Base-by-base conservation (phyloP, 2,329 filamentous ascomycete species). In the Ceratocystis smalleyi region DNA sequence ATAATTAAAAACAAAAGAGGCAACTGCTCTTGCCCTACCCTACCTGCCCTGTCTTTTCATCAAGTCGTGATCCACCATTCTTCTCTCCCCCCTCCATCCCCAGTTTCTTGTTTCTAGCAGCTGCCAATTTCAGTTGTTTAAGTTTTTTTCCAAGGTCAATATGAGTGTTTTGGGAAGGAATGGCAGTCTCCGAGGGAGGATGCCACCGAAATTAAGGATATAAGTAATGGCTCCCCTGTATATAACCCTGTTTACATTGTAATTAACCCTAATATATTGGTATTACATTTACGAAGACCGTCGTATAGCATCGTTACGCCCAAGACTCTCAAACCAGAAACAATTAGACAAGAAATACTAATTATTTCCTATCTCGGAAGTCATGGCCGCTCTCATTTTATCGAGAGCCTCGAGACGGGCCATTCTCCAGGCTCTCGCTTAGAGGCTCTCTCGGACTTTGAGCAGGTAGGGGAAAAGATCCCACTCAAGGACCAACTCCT, bases 361-460 rank as follows among this genome's bases (percentile, higher is more conserved):
- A 15, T 30, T 55, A 15, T 61, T 61, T 12, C 43, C 59, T 30
- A 61, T 47, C 59, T 47, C n/a, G 43, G 59, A 61, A 61, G 59
- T 61, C 59, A 61, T 61, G 59, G 12, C 59, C 59, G 43, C 10
- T 22, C 22, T 61, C 19, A 61, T 45, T 43, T 45, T 45, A 47
- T 30, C 27, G 43, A 60, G n/a, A 8, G 30, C 57, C 10, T n/a
- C 17, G 24, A 35, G 3, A 22, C 15, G 43, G 8, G 40, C 43
- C 17, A 15, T n/a, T 61, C 43, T 43, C 24, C 35, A 10, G 7
- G 27, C 24, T 30, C 27, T 32, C 51, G 27, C 51, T 32, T 57
- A 30, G 2, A 32, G 12, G 27, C 19, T 17, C 51, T 40, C 35
- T 12, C 15, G 51, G 27, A 8, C 19, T 32, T 35, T 55, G 17